Evolutionary conservation across 768 basidiomycete genomes (phyloP).

Genomic region (Boletellus emodensis): DNA sequence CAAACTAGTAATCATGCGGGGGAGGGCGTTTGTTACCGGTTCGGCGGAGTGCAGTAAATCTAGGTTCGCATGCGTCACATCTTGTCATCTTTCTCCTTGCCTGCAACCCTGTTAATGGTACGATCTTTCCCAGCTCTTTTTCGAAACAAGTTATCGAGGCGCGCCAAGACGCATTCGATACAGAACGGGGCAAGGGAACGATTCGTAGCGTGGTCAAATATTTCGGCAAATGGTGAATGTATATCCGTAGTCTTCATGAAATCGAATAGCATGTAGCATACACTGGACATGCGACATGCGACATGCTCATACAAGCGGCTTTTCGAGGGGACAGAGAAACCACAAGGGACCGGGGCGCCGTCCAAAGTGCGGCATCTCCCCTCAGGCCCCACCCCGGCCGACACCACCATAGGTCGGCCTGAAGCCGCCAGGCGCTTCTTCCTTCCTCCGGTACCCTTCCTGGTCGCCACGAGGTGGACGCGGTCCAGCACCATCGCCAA

Average conservation of each 20-base stretch:
- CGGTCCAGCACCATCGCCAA: conserved; percentile 75
- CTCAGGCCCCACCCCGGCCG: conserved; percentile 74
- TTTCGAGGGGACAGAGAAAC: conserved; percentile 12
- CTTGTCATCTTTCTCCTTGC: background rate
- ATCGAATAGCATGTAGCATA: conserved; percentile 25
- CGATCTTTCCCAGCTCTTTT: conserved; percentile 38
- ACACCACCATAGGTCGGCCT: conserved; percentile 86
- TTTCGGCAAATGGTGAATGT: conserved; percentile 34
- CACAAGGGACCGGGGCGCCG: conserved; percentile 19
- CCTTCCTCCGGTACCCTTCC: conserved; percentile 80
- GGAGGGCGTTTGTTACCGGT: conserved; percentile 50
- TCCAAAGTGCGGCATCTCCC: too few relatives aligned
- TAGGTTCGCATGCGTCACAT: conserved; percentile 34
- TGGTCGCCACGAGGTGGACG: conserved; percentile 85
- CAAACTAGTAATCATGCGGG: conserved; percentile 48
- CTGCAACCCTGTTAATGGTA: background rate
- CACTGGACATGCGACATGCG: conserved; percentile 23
- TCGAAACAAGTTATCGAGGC: conserved; percentile 49
- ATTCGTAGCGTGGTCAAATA: conserved; percentile 42
- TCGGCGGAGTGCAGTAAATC: conserved; percentile 42
- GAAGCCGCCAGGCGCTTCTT: conserved; percentile 85
- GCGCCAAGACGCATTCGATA: conserved; percentile 29
- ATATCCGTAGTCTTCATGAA: background rate
- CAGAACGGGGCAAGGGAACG: background rate
- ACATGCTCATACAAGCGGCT: conserved; percentile 25